Conservation (phyloP, 768 basidiomycete species). For the Trametes cubensis region DNA sequence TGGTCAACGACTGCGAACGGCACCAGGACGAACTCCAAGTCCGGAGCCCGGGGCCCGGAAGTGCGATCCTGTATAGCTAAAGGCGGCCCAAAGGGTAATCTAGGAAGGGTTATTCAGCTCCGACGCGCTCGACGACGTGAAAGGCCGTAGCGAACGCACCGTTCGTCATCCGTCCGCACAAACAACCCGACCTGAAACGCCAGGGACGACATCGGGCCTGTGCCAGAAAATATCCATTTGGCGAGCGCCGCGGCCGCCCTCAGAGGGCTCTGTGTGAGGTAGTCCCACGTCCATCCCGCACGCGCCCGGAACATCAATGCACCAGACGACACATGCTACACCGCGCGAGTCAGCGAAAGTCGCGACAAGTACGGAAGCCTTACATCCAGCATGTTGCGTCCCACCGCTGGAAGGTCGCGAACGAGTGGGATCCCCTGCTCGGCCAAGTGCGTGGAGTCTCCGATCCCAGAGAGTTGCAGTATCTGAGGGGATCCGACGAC, state of each 20-base stretch:
- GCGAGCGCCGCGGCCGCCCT: neutral
- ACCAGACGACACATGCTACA: constrained; percentile 23
- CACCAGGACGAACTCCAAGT: constrained; percentile 18
- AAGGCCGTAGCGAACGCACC: neutral
- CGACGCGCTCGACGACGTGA: neutral
- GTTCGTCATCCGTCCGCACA: constrained; percentile 18
- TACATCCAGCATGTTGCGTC: constrained; percentile 31
- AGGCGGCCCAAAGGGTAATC: constrained; percentile 2
- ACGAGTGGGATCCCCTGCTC: constrained; percentile 24
- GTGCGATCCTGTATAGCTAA: constrained; percentile 1
- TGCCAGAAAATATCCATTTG: constrained; percentile 13
- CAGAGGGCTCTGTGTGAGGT: constrained; percentile 10
- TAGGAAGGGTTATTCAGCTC: neutral
- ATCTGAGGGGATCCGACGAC: constrained; percentile 26
- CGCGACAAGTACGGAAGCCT: neutral
- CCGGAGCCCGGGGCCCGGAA: constrained; percentile 21
- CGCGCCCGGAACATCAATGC: constrained; percentile 16
- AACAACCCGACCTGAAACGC: constrained; percentile 15
- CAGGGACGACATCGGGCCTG: constrained; percentile 15
- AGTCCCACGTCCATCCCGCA: constrained; percentile 19
- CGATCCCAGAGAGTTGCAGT: constrained; percentile 34
- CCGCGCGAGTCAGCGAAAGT: neutral
- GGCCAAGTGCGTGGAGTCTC: constrained; percentile 23
- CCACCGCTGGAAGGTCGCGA: constrained; percentile 32
- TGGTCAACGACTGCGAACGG: constrained; percentile 17